Percentiles rank a stretch among this genome's conserved stretches.
Evolutionary conservation across 2,329 filamentous ascomycete genomes (phyloP).

Genomic region (Colletotrichum simmondsii): DNA sequence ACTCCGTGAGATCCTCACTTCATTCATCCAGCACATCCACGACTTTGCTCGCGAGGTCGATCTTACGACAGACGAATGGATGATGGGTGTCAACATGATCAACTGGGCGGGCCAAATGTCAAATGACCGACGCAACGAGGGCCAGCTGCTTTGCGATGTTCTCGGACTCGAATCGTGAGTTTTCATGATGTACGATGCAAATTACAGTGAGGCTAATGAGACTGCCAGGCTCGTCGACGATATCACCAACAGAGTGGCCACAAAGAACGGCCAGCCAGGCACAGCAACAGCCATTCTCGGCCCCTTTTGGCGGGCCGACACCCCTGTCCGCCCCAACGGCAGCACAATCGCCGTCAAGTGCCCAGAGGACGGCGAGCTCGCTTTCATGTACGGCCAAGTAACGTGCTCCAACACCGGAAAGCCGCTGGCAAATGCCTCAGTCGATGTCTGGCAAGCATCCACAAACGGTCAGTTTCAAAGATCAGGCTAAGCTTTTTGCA

Average conservation of each 20-base stretch:
- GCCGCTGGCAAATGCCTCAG: slow-evolving; percentile 71
- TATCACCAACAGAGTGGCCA: slow-evolving; percentile 76
- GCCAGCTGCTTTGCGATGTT: slow-evolving; percentile 78
- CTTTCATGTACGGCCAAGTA: slow-evolving; percentile 72
- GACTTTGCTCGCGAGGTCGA: slow-evolving; percentile 85
- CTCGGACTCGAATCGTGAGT: slow-evolving; percentile 76
- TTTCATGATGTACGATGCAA: neutral
- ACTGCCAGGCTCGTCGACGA: slow-evolving; percentile 74
- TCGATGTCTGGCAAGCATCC: slow-evolving; percentile 85
- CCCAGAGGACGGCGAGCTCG: slow-evolving; percentile 61
- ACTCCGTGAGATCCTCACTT: slow-evolving; percentile 73
- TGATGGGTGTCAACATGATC: slow-evolving; percentile 71
- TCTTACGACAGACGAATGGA: slow-evolving; percentile 84
- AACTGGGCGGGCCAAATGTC: slow-evolving; percentile 75
- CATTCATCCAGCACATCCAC: slow-evolving; percentile 79
- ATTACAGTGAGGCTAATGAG: neutral
- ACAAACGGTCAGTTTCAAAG: slow-evolving; percentile 66
- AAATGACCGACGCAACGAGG: slow-evolving; percentile 76
- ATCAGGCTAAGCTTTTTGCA: neutral
- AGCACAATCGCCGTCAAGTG: slow-evolving; percentile 70
- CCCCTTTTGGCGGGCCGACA: slow-evolving; percentile 83
- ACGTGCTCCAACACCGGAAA: slow-evolving; percentile 68
- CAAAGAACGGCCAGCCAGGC: slow-evolving; percentile 55
- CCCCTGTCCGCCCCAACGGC: slow-evolving; percentile 77
- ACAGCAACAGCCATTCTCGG: slow-evolving; percentile 85